These are phyloP conservation scores for Soucietia sequanensis DNA, from an alignment of 805 yeast genomes.

Conservation along the genomic window DNA sequence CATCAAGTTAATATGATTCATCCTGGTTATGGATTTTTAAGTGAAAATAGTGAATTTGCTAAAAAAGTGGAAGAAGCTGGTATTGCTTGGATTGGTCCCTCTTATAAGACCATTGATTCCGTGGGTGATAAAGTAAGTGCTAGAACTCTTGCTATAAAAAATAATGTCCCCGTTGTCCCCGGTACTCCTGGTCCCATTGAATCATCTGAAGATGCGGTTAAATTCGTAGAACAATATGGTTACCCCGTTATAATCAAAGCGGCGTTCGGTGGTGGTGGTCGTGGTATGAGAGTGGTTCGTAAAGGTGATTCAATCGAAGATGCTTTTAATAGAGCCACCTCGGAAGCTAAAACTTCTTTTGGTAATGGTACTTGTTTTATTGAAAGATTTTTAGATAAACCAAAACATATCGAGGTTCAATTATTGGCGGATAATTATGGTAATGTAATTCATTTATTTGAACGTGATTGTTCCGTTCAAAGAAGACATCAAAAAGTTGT, in stretches of 20 bases:
- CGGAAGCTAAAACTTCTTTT: slow-evolving; percentile 93
- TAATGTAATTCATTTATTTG: slow-evolving; percentile 91
- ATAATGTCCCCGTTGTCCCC: slow-evolving; percentile 90
- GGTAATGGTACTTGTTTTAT: slow-evolving; percentile 98
- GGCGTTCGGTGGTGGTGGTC: slow-evolving; percentile 99
- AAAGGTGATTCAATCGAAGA: slow-evolving; percentile 92
- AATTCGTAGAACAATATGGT: slow-evolving; percentile 81
- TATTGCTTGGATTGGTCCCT: slow-evolving; percentile 95
- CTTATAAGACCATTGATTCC: slow-evolving; percentile 80
- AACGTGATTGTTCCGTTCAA: slow-evolving; percentile 99
- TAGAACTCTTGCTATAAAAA: slow-evolving; percentile 76
- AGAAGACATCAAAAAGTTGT: slow-evolving; percentile 99
- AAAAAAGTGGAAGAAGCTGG: slow-evolving; percentile 87
- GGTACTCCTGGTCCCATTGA: slow-evolving; percentile 98
- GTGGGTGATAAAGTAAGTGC: slow-evolving; percentile 98
- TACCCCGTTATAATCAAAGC: slow-evolving; percentile 97
- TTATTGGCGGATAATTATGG: slow-evolving; percentile 91
- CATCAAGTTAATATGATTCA: slow-evolving; percentile 40
- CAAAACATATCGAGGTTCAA: slow-evolving; percentile 98
- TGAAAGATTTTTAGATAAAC: slow-evolving; percentile 91
- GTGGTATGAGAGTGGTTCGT: slow-evolving; percentile 99
- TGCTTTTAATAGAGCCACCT: slow-evolving; percentile 89
- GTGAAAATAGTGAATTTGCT: slow-evolving; percentile 93
- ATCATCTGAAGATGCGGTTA: slow-evolving; percentile 69
- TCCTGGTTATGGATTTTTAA: slow-evolving; percentile 59